Evolutionary conservation across 371 early-diverging fungal species (phyloP), one percentile per base, ranked within the genome.

Genomic region (Mortierella sp.): DNA sequence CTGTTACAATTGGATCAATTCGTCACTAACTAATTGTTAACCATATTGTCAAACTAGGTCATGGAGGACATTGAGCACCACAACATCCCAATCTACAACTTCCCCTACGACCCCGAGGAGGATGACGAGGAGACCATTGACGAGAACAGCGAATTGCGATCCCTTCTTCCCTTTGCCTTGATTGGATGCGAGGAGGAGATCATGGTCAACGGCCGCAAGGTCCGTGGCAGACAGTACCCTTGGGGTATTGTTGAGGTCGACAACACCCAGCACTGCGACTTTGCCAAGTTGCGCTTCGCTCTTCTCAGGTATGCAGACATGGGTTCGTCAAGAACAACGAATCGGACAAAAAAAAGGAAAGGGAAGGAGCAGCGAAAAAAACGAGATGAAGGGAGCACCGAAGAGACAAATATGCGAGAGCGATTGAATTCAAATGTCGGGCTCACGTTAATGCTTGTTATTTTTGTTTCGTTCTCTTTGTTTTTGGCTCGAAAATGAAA

Each of bases 241-340:
- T 99, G 99, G 99, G 99, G 99, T 85, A 93, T 97, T 69, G 98
- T 99, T 47, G 98, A 99, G 89, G 95, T 96, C 71, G 95, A 93
- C 71, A 94, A 95, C 79, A 93, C 93, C 40, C 92, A 96, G 82
- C 97, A 98, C 87, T 98, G 97, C 80, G 99, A 99, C 85, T 99
- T 99, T 88, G 96, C 95, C 44, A 94, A 96, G 75, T 91, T 99
- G 76, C 93, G 98, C 80, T 97, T 95, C 82, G 96, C 97, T 76
- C 86, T 98, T 73, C 73, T 81, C 68, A 77, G 82, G 82, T 81
- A 77, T 34, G 34, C 16, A 34, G 8, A 39, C 43, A 16, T 40
- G 24, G 5, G 11, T 2, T 13, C 24, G 26, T 41, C 11, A 37
- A 9, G 37, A 22, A 2, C 34, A 31, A 34, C 6, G 9, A 34